These are phyloP conservation scores for Alternaria brassicae DNA, from an alignment of 2,329 filamentous ascomycete species.

Conservation along the genomic window DNA sequence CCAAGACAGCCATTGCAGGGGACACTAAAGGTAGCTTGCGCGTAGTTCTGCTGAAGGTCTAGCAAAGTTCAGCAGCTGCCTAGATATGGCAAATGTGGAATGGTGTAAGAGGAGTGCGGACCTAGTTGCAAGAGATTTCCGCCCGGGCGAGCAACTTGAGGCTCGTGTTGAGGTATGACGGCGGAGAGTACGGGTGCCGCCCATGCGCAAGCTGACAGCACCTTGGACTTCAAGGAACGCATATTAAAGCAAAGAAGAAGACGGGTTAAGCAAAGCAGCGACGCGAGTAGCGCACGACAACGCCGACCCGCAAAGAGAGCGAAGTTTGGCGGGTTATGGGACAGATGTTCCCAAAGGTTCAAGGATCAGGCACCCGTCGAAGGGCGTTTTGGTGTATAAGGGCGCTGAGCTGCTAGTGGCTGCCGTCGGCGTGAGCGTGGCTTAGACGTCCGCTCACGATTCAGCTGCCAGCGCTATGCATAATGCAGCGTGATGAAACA, in stretches of 20 bases:
- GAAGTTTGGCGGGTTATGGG: conserved; percentile 24
- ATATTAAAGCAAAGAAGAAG: conserved; percentile 27
- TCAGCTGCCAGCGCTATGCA: conserved; percentile 21
- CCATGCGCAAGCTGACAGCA: conserved; percentile 41
- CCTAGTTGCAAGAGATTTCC: conserved; percentile 39
- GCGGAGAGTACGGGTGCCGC: conserved; percentile 39
- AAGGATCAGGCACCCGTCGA: conserved; percentile 45
- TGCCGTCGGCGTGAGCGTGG: conserved; percentile 33
- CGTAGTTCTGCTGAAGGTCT: conserved; percentile 47
- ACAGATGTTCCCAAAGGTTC: conserved; percentile 26
- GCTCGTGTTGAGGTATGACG: conserved; percentile 29
- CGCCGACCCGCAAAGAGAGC: conserved; percentile 26
- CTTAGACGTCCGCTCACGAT: conserved; percentile 37
- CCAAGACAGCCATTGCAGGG: conserved; percentile 54
- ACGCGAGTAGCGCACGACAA: conserved; percentile 10
- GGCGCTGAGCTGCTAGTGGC: conserved; percentile 19
- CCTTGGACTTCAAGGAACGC: conserved; percentile 44
- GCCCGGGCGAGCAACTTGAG: conserved; percentile 25
- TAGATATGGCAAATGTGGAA: conserved; percentile 34
- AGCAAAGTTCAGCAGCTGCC: conserved; percentile 42
- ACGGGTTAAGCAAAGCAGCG: conserved; percentile 11
- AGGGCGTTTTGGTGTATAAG: conserved; percentile 19
- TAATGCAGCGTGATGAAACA: conserved; percentile 27
- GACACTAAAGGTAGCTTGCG: conserved; percentile 53
- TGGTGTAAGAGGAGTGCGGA: conserved; percentile 33